phyloP scores from a whole-genome alignment of 2,329 filamentous ascomycete genomes.

The Pestalotiopsis sp. region DNA sequence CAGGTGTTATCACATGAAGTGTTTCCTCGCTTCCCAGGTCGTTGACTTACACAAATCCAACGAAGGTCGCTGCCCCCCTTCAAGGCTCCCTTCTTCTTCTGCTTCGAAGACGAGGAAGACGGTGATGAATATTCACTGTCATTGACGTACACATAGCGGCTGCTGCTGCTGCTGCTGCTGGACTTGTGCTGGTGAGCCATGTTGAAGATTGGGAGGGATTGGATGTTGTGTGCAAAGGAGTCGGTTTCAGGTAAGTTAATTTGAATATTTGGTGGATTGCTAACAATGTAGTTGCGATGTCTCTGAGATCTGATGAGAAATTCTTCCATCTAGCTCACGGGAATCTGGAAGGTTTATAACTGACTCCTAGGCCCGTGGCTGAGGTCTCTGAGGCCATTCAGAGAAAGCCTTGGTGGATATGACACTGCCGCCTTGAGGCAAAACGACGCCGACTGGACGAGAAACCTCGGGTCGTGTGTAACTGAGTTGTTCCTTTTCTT shows the following conservation, averaged over 20 bases:
- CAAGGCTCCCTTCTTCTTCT: not conserved
- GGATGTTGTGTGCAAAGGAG: not conserved
- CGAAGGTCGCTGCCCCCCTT: not conserved
- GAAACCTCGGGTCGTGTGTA: not conserved
- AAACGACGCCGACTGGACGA: not conserved
- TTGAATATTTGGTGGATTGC: no score
- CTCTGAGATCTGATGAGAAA: no score
- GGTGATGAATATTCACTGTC: not conserved
- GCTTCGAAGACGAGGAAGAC: not conserved
- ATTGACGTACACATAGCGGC: not conserved
- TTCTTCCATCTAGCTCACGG: no score
- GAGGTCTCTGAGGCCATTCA: not conserved
- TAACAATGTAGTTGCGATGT: no score
- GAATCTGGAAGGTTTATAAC: no score
- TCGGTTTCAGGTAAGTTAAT: no score
- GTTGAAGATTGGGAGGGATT: not conserved
- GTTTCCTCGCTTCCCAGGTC: not conserved
- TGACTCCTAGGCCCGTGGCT: no score
- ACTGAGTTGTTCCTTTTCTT: not conserved
- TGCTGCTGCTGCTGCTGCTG: not conserved
- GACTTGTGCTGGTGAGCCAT: not conserved
- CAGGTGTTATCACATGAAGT: not conserved
- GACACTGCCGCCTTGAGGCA: not conserved
- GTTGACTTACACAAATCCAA: not conserved
- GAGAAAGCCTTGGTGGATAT: not conserved